A percentile compares a stretch with the other conserved stretches of the same genome.
These are phyloP conservation scores for Tricholoma terreum DNA, from an alignment of 768 basidiomycete genomes.

Conservation along the genomic window DNA sequence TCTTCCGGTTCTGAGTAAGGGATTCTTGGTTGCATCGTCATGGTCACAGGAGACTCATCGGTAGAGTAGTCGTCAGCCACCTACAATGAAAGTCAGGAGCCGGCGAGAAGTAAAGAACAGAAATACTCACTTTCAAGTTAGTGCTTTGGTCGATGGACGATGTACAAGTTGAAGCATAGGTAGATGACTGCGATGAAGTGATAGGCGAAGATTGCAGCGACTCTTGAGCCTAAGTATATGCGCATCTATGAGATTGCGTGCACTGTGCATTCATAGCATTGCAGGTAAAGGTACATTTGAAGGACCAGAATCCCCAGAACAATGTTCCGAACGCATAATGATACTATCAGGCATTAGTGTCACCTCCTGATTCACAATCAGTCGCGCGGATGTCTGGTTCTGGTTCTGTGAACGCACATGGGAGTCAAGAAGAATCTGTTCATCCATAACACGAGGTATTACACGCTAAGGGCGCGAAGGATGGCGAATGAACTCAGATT, in stretches of 20 bases:
- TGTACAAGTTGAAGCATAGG: not conserved
- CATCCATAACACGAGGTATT: not conserved
- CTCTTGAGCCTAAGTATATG: constrained; percentile 8
- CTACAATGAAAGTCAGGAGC: not conserved
- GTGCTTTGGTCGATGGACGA: not conserved
- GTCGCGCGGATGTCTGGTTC: not conserved
- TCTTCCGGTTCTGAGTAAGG: not conserved
- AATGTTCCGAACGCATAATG: constrained; percentile 17
- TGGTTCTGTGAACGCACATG: not conserved
- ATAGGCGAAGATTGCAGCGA: constrained; percentile 10
- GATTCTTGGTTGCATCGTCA: not conserved
- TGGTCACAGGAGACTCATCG: not conserved
- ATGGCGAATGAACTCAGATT: too few species aligned
- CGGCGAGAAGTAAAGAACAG: not conserved
- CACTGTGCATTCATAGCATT: not conserved
- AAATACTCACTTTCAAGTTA: not conserved
- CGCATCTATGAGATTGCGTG: not conserved
- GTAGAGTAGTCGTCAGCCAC: not conserved
- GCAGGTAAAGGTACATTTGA: constrained; percentile 14
- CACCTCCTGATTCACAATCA: not conserved
- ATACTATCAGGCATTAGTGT: not conserved
- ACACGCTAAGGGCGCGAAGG: not conserved
- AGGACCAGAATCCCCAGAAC: constrained; percentile 22
- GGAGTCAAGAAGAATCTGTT: not conserved
- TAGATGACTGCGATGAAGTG: not conserved